phyloP scores from a whole-genome alignment of 148 eudicot species.

The Simmondsia chinensis region DNA sequence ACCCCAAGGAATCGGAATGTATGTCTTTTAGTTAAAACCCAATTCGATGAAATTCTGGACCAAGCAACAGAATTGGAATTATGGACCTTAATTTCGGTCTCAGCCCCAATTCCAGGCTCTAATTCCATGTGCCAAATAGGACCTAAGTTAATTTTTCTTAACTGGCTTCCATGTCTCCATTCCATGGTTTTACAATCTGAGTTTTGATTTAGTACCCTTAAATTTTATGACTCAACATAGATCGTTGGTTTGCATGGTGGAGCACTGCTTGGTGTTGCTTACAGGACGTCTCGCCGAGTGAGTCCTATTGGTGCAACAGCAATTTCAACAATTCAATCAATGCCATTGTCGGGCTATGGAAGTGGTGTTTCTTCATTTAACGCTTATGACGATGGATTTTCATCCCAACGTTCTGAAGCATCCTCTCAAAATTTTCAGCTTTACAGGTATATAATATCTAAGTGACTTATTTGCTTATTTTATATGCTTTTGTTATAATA shows the following conservation, averaged over 20 bases:
- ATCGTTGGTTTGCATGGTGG: slow-evolving; percentile 91
- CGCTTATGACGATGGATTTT: slow-evolving; percentile 57
- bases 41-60: no score
- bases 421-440: slow-evolving; percentile 81
- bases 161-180: no score
- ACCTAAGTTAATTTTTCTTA: no score
- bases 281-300: slow-evolving; percentile 75
- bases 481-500: no score
- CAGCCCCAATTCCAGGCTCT: no score
- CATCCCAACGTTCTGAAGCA: slow-evolving; percentile 45
- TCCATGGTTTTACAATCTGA: not conserved
- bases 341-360: slow-evolving; percentile 83
- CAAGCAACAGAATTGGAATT: no score
- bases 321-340: slow-evolving; percentile 77
- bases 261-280: slow-evolving; percentile 83
- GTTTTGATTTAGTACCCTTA: not conserved
- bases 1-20: no score
- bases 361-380: slow-evolving; percentile 67
- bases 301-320: slow-evolving; percentile 80
- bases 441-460: slow-evolving; percentile 39
- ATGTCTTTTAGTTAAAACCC: no score
- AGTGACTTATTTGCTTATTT: not conserved
- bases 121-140: no score
- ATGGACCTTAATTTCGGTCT: no score
- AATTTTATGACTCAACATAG: slow-evolving; percentile 14